These are phyloP conservation scores for Trichoderma pleuroti DNA, from an alignment of 2,329 filamentous ascomycete genomes.

Conservation along the genomic window DNA sequence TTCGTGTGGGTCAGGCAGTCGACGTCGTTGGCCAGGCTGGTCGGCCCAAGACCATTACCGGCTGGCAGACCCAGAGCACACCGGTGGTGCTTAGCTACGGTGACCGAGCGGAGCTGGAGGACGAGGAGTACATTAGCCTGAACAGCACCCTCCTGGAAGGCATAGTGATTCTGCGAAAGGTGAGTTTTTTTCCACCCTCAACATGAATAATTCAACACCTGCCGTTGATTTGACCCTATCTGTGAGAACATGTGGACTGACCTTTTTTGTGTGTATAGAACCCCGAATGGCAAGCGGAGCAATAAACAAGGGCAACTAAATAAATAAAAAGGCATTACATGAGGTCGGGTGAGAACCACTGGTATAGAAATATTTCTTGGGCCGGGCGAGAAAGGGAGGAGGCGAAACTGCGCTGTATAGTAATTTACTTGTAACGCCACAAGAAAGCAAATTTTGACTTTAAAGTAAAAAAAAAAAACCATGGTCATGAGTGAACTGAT, in stretches of 20 bases:
- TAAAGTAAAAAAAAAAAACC: constrained; percentile 2
- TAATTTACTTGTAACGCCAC: constrained; percentile 30
- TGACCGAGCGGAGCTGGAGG: constrained; percentile 92
- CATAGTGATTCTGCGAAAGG: constrained; percentile 94
- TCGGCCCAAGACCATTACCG: constrained; percentile 96
- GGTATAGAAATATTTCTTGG: constrained; percentile 18
- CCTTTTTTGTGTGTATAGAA: constrained; percentile 28
- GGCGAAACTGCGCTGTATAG: constrained; percentile 34
- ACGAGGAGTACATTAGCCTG: constrained; percentile 93
- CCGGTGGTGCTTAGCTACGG: constrained; percentile 92
- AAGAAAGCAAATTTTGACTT: not conserved
- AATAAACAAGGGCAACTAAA: constrained; percentile 31
- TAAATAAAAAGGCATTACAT: constrained; percentile 25
- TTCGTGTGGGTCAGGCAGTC: constrained; percentile 94
- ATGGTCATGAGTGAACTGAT: constrained; percentile 21
- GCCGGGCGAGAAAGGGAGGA: constrained; percentile 18
- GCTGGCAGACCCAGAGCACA: constrained; percentile 99
- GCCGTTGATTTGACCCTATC: not conserved
- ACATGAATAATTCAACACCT: not conserved
- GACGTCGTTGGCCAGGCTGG: constrained; percentile 97
- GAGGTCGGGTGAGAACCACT: not conserved
- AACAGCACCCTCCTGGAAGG: constrained; percentile 83
- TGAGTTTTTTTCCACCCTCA: constrained; percentile 43
- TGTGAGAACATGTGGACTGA: not conserved
- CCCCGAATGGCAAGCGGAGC: constrained; percentile 39